Base-by-base conservation (phyloP, 169 alveolate species). In the Besnoitia besnoiti region DNA sequence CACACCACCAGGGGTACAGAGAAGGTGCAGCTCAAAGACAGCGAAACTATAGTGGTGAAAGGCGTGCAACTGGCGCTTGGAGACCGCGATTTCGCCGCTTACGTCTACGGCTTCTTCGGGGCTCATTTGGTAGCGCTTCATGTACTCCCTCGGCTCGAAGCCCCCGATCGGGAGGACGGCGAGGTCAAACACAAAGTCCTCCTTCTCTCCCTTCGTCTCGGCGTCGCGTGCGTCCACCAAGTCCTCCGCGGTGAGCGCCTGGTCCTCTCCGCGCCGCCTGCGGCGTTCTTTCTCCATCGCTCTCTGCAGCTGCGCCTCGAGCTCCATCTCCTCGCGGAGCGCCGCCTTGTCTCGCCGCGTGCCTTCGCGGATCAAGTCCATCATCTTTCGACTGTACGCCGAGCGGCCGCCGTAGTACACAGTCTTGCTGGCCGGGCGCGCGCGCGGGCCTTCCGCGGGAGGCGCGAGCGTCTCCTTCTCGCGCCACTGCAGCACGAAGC, bases 51-150 rank as follows among this genome's bases (percentile, higher is more conserved):
- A 50, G 61, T 0, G 61, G 30, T 50, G 61, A 14, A 14, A 50
- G 30, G 10, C 61, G 61, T 49, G 61, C 2, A 50, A 24, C 61
- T 14, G 21, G 30, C 21, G 61, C 30, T 14, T 2, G 27, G 0
- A 55, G 30, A 0, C n/a, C 73, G 0, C 16, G 35, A 21, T 8
- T 21, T 33, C 16, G n/a, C 89, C 42, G 42, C 91, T 87, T 30
- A 87, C 91, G 1, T 61, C 73, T 0, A 89, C 92, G 16, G 92
- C 87, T 44, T 89, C 92, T 30, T 89, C 88, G 4, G 92, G 92
- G 24, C 39, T 35, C 92, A 89, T 89, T 46, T 89, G 85, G 76
- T 47, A 67, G 21, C 77, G 49, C 24, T 47, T 37, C 92, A 67
- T 37, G 75, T 47, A 73, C 47, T 40, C 50, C 21, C 73, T 7